Conservation (phyloP, 2,329 filamentous ascomycete species). For the Aspergillus fructus region DNA sequence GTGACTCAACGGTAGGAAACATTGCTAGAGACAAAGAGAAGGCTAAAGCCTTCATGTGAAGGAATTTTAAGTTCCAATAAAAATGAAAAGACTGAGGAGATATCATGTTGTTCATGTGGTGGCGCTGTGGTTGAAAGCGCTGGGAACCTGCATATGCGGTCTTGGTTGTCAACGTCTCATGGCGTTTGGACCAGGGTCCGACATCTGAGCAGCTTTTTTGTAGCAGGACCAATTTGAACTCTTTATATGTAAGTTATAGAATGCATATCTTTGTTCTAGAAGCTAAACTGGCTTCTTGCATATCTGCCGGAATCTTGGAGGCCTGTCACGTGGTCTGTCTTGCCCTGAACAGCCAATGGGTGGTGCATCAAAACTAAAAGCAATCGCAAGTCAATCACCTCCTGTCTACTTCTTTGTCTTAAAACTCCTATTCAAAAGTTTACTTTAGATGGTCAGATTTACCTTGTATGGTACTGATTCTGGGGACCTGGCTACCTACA, state of each 20-base stretch:
- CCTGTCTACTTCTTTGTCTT: no score
- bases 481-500: neutral
- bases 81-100: neutral
- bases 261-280: neutral
- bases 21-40: neutral
- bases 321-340: conserved; percentile 6
- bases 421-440: no score
- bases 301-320: neutral
- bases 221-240: neutral
- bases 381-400: no score
- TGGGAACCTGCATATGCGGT: conserved; percentile 8
- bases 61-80: neutral
- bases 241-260: neutral
- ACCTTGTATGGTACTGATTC: neutral
- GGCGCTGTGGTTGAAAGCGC: neutral
- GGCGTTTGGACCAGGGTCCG: neutral
- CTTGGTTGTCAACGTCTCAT: neutral
- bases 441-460: neutral
- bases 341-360: neutral
- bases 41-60: neutral
- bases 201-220: neutral
- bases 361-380: no score
- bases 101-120: neutral
- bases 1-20: neutral
- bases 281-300: neutral